These are phyloP conservation scores for Leucosporidium creatinivorum DNA, from an alignment of 768 basidiomycete species.

Conservation along the genomic window DNA sequence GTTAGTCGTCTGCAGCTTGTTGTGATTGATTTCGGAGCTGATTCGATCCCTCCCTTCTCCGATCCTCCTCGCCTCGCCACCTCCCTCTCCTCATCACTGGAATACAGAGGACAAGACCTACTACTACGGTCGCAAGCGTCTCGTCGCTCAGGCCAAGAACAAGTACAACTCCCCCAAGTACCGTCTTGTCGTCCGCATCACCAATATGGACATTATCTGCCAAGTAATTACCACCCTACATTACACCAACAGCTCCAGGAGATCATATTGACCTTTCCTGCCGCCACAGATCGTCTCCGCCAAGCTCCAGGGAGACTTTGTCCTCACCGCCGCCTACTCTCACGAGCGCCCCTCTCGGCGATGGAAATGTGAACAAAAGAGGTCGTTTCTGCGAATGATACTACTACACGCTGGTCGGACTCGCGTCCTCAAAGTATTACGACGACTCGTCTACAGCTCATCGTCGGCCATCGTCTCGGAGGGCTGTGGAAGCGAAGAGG, in stretches of 20 bases:
- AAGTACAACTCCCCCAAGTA: conserved; percentile 99
- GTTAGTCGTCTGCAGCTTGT: conserved; percentile 4
- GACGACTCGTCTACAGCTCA: too few species aligned
- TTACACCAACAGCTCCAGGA: not conserved
- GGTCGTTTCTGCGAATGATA: too few species aligned
- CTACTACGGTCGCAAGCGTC: conserved; percentile 96
- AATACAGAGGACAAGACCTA: conserved; percentile 92
- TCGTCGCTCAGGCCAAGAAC: conserved; percentile 98
- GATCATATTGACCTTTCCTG: not conserved
- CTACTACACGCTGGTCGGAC: too few species aligned
- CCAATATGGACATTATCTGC: conserved; percentile 90
- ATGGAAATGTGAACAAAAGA: too few species aligned
- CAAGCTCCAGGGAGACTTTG: conserved; percentile 92
- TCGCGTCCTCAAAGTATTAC: too few species aligned
- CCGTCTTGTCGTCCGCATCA: conserved; percentile 97
- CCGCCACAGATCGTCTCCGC: conserved; percentile 69
- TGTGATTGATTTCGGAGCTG: not conserved
- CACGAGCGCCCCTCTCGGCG: conserved; percentile 64
- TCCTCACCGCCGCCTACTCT: conserved; percentile 79
- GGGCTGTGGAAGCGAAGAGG: too few species aligned
- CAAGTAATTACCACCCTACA: conserved; percentile 44
- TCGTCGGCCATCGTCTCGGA: too few species aligned
- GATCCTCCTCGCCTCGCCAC: too few species aligned
- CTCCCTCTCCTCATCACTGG: not conserved
- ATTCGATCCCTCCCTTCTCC: not conserved